phyloP scores from a whole-genome alignment of 345 rosid genomes.

The Brassica carinata region DNA sequence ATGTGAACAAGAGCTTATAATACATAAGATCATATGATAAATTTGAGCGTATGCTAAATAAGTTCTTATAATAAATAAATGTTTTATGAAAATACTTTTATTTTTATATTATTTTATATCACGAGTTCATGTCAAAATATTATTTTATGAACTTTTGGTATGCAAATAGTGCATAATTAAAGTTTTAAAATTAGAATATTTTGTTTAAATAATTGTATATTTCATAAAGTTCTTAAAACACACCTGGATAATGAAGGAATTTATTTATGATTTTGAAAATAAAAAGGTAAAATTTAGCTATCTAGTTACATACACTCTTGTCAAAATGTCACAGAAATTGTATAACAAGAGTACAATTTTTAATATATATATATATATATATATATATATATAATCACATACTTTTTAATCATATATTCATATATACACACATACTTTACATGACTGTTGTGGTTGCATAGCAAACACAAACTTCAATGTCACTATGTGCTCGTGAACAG shows the following conservation, averaged over 20 bases:
- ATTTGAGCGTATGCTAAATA: background rate
- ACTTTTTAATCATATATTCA: too few species aligned
- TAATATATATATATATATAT: too few species aligned
- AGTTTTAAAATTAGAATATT: too few species aligned
- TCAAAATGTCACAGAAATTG: background rate
- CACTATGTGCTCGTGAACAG: background rate
- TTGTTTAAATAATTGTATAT: too few species aligned
- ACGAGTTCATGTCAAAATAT: background rate
- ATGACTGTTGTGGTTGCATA: background rate
- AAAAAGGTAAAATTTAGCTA: background rate
- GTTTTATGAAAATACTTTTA: background rate
- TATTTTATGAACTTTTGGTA: background rate
- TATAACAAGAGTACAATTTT: background rate
- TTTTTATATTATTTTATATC: too few species aligned
- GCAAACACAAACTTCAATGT: background rate
- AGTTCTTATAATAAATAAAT: too few species aligned
- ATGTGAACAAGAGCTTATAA: background rate
- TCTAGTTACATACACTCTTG: background rate
- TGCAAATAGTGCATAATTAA: background rate
- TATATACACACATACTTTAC: too few species aligned
- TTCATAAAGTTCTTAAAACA: background rate
- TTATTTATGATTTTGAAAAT: background rate
- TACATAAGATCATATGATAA: background rate
- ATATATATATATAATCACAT: too few species aligned
- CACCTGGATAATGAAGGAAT: background rate